A percentile compares a stretch with the other conserved stretches of the same genome.
phyloP scores from a whole-genome alignment of 2,329 filamentous ascomycete species.

The Colletotrichum salicis region DNA sequence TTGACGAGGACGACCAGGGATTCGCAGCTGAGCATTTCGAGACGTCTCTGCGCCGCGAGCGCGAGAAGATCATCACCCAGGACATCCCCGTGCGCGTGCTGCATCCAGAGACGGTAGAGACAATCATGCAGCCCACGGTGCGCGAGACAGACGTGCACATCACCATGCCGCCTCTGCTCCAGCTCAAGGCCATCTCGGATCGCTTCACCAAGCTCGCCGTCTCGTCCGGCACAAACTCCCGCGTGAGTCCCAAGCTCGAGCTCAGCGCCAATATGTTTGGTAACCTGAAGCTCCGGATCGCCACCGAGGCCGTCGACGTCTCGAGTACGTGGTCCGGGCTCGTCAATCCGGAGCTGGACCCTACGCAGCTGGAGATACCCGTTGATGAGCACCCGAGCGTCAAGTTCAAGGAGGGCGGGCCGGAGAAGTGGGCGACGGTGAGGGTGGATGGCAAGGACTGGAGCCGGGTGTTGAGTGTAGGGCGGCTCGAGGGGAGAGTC shows the following conservation, averaged over 20 bases:
- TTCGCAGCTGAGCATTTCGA: slow-evolving; percentile 64
- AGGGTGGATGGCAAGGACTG: slow-evolving; percentile 94
- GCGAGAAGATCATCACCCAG: slow-evolving; percentile 93
- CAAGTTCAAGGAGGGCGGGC: slow-evolving; percentile 78
- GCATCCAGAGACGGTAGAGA: slow-evolving; percentile 83
- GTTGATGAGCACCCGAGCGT: slow-evolving; percentile 86
- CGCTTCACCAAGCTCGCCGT: slow-evolving; percentile 89
- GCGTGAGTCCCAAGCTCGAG: slow-evolving; percentile 74
- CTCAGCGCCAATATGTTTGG: slow-evolving; percentile 96
- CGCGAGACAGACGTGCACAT: slow-evolving; percentile 96
- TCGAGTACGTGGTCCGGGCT: slow-evolving; percentile 87
- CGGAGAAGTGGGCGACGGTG: slow-evolving; percentile 88
- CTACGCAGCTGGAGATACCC: slow-evolving; percentile 75
- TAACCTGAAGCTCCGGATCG: slow-evolving; percentile 80
- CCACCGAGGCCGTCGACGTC: slow-evolving; percentile 86
- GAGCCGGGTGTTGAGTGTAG: slow-evolving; percentile 93
- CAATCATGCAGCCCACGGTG: slow-evolving; percentile 91
- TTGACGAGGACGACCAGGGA: slow-evolving; percentile 55
- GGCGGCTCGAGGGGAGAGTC: slow-evolving; percentile 86
- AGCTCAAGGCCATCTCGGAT: slow-evolving; percentile 94
- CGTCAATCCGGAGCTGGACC: slow-evolving; percentile 88
- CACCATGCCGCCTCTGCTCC: slow-evolving; percentile 84
- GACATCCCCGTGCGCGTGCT: slow-evolving; percentile 96
- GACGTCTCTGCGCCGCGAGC: slow-evolving; percentile 71
- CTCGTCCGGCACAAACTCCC: slow-evolving; percentile 47